Percentiles rank a stretch among this genome's conserved stretches.
These are phyloP conservation scores for Diplosphaera chodatii DNA, from an alignment of 139 green algal species.

Conservation along the genomic window DNA sequence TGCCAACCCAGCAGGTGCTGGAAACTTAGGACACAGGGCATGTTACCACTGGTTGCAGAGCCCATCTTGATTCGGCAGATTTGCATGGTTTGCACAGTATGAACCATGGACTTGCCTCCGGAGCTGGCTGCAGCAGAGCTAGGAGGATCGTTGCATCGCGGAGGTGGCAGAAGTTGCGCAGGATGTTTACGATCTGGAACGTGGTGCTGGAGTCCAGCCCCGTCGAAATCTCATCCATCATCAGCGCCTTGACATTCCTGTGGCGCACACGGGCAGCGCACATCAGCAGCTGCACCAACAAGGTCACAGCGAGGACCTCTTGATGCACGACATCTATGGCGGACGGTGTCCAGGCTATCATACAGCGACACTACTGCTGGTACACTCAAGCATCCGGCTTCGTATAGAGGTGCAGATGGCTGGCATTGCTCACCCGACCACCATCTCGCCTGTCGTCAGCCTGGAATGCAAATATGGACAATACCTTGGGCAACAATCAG, in stretches of 20 bases:
- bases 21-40: too few species aligned
- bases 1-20: background rate
- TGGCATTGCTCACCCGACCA: background rate
- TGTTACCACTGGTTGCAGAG: too few species aligned
- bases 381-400: too few species aligned
- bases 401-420: too few species aligned
- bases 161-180: background rate
- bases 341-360: too few species aligned
- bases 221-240: conserved; percentile 41
- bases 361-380: too few species aligned
- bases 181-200: conserved; percentile 11
- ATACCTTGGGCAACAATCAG: too few species aligned
- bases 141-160: conserved; percentile 1
- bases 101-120: conserved; percentile 12
- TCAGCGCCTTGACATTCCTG: conserved; percentile 24
- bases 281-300: too few species aligned
- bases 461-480: too few species aligned
- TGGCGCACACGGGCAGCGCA: background rate
- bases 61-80: background rate
- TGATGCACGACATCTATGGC: too few species aligned
- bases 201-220: conserved; percentile 43
- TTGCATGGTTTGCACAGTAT: too few species aligned
- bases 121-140: conserved; percentile 34
- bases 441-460: conserved; percentile 27
- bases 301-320: too few species aligned